A percentile compares a stretch with the other conserved stretches of the same genome.
These are phyloP conservation scores for Aspergillus floridensis DNA, from an alignment of 2,329 filamentous ascomycete genomes.

Conservation along the genomic window DNA sequence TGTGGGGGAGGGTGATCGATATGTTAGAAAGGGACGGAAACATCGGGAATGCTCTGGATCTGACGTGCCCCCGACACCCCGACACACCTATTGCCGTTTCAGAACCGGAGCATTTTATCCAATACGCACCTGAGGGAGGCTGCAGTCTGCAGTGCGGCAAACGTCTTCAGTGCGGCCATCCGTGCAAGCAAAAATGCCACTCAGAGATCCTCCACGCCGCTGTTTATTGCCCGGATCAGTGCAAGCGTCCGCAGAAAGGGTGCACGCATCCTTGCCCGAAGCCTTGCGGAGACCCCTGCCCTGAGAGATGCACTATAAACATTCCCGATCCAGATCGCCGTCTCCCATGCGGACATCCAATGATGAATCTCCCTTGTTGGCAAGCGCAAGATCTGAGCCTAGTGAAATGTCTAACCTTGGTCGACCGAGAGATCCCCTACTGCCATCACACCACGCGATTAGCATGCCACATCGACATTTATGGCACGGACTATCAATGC, in stretches of 20 bases:
- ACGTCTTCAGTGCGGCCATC: slow-evolving; percentile 47
- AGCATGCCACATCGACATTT: slow-evolving; percentile 52
- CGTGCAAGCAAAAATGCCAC: slow-evolving; percentile 47
- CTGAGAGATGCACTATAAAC: slow-evolving; percentile 28
- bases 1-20: slow-evolving; percentile 62
- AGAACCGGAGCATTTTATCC: slow-evolving; percentile 57
- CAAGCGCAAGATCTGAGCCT: slow-evolving; percentile 43
- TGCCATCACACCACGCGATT: slow-evolving; percentile 57
- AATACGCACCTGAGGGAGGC: slow-evolving; percentile 60
- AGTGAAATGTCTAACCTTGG: slow-evolving; percentile 50
- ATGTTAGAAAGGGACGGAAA: slow-evolving; percentile 50
- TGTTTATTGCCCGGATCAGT: slow-evolving; percentile 43
- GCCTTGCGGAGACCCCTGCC: slow-evolving; percentile 43
- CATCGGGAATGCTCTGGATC: slow-evolving; percentile 52
- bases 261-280: slow-evolving; percentile 46
- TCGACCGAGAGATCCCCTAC: slow-evolving; percentile 50
- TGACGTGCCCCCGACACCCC: slow-evolving; percentile 62
- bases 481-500: slow-evolving; percentile 47
- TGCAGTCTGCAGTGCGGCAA: slow-evolving; percentile 53
- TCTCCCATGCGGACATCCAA: slow-evolving; percentile 32
- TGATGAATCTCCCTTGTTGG: slow-evolving; percentile 33
- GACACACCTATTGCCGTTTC: slow-evolving; percentile 52
- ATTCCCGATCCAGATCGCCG: slow-evolving; percentile 5
- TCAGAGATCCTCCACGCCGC: slow-evolving; percentile 43
- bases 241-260: slow-evolving; percentile 32